Evolutionary conservation across 73 alveolate species (phyloP).

Genomic region (Paramecium primaurelia): DNA sequence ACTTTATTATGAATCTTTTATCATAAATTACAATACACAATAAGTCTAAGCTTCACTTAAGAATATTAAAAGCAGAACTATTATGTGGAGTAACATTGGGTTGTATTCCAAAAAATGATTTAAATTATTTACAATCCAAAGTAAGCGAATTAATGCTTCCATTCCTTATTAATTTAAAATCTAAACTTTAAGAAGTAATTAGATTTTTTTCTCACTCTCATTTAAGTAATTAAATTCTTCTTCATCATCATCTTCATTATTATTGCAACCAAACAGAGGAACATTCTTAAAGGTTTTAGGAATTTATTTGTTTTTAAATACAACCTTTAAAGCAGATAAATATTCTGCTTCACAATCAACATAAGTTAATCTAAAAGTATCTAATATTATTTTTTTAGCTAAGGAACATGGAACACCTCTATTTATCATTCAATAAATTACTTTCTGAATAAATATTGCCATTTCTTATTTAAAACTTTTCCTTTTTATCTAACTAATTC

Average conservation of each 20-base stretch:
- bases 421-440: not conserved
- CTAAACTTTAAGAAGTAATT: constrained; percentile 6
- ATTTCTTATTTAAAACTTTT: constrained; percentile 50
- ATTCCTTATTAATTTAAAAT: constrained; percentile 49
- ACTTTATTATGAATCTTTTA: constrained; percentile 47
- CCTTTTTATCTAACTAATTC: constrained; percentile 49
- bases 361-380: constrained; percentile 47
- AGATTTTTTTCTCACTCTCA: constrained; percentile 46
- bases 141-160: constrained; percentile 52
- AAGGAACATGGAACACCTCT: constrained; percentile 58
- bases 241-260: constrained; percentile 14
- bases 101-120: constrained; percentile 54
- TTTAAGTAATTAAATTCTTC: constrained; percentile 23
- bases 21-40: constrained; percentile 54
- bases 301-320: constrained; percentile 50
- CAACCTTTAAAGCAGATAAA: constrained; percentile 42
- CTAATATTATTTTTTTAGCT: constrained; percentile 46
- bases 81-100: constrained; percentile 54
- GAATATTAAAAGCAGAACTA: not conserved
- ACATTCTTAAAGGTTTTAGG: constrained; percentile 46
- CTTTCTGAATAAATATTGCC: constrained; percentile 62
- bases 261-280: constrained; percentile 33
- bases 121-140: constrained; percentile 50
- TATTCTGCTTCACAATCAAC: constrained; percentile 51
- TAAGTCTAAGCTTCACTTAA: constrained; percentile 56